Evolutionary conservation across 1,139 yeast genomes (phyloP), one percentile per base, ranked within the genome.

Genomic region (Yamadazyma conglobata): DNA sequence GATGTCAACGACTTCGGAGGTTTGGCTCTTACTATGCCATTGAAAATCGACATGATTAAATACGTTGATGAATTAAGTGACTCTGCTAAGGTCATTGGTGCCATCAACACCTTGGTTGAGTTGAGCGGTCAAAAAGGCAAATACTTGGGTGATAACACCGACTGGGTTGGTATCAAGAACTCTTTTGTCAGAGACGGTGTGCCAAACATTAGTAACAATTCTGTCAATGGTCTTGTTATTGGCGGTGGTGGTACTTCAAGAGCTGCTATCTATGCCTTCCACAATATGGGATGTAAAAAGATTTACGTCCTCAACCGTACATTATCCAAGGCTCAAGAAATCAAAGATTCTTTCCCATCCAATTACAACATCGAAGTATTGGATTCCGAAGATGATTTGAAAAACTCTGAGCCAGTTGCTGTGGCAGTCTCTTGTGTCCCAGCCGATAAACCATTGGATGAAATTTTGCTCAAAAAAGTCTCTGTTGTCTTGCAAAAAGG

Each of bases 241-340:
- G 99, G 99, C 29, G 96, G 95, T 17, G 99, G 99, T 25, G 99
- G 99, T 28, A 89, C 99, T 21, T 81, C 96, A 0, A 75, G 96
- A 50, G 96, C 98, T 24, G 98, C 97, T 1, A 77, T 86, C 15
- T 89, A 74, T 55, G 97, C 98, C 1, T 70, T 91, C 47, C 76
- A 79, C 48, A 56, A 75, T 40, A 63, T 91, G 64, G 96, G 96
- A 2, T 87, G 94, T 53, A 48, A 65, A 23, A 76, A 70, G 44
- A 84, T 91, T 38, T 88, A 79, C 61, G 67, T 91, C 65, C 57
- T 85, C 36, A 91, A 91, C 64, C 78, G 99, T 52, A 87, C 96
- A 1, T 56, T 64, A 2, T 58, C 79, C 10, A 88, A 87, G 48
- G 65, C 87, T 31, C 57, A 57, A 13, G 80, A 72, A 4, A 64